phyloP scores from a whole-genome alignment of 2,329 filamentous ascomycete genomes.

The Colletotrichum sp. region DNA sequence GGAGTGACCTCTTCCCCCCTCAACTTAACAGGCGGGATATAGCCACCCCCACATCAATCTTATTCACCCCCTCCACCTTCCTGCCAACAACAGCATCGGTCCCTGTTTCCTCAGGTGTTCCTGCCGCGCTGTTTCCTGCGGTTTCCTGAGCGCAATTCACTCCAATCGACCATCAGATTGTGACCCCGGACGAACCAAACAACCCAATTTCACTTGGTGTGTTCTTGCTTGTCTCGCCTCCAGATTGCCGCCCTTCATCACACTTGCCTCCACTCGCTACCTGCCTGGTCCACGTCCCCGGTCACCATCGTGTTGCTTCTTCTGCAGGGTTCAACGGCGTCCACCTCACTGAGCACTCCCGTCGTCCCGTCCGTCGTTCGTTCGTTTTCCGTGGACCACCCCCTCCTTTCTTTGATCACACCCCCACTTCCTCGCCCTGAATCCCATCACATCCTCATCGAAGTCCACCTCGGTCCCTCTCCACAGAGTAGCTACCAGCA shows the following conservation, averaged over 20 bases:
- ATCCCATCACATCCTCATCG: not conserved
- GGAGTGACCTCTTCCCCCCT: not conserved
- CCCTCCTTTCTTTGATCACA: not conserved
- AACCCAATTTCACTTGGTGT: not conserved
- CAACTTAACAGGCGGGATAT: not conserved
- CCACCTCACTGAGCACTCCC: not conserved
- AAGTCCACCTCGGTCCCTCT: not conserved
- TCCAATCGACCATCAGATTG: not conserved
- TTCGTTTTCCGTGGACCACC: not conserved
- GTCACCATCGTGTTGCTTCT: not conserved
- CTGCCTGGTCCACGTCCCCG: not conserved
- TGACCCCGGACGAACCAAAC: not conserved
- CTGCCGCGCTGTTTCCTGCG: not conserved
- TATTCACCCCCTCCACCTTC: not conserved
- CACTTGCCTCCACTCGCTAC: constrained; percentile 2
- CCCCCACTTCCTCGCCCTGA: not conserved
- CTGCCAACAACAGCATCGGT: not conserved
- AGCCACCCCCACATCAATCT: not conserved
- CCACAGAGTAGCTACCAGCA: not conserved
- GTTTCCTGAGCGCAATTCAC: not conserved
- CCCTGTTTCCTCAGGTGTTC: not conserved
- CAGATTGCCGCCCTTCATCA: constrained; percentile 7
- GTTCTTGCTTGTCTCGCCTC: constrained; percentile 13
- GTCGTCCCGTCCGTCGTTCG: not conserved
- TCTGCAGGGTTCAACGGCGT: not conserved